A percentile compares a stretch with the other conserved stretches of the same genome.
Evolutionary conservation across 2,329 filamentous ascomycete species (phyloP).

Genomic region (Teratosphaeria zuluensis): DNA sequence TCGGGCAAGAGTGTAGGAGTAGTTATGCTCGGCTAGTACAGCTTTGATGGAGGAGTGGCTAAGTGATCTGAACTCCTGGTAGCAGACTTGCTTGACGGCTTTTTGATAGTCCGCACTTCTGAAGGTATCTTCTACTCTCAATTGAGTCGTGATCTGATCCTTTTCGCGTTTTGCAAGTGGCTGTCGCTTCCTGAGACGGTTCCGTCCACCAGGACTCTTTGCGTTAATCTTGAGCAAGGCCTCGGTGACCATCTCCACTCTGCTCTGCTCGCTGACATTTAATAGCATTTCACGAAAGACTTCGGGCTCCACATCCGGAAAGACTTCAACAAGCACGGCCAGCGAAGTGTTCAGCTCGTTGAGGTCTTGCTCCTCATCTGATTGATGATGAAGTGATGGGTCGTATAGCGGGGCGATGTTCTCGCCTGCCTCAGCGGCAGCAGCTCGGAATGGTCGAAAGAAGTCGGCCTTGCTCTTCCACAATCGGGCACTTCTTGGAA

Average conservation of each 20-base stretch:
- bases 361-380: conserved; percentile 45
- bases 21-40: conserved; percentile 71
- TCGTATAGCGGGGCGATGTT: conserved; percentile 20
- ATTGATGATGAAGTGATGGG: conserved; percentile 8
- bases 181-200: conserved; percentile 11
- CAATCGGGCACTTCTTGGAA: conserved; percentile 16
- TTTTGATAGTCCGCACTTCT: conserved; percentile 57
- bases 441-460: conserved; percentile 21
- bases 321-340: conserved; percentile 58
- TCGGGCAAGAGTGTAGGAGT: conserved; percentile 64
- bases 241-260: conserved; percentile 68
- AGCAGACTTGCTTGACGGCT: conserved; percentile 58
- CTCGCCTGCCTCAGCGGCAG: conserved; percentile 13
- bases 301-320: conserved; percentile 71
- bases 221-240: conserved; percentile 50
- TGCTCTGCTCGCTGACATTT: conserved; percentile 65
- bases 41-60: conserved; percentile 65
- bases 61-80: conserved; percentile 66
- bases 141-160: conserved; percentile 5
- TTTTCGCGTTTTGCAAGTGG: not conserved
- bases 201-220: conserved; percentile 61
- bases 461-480: conserved; percentile 27
- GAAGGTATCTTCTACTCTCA: conserved; percentile 57
- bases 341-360: conserved; percentile 62
- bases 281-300: conserved; percentile 74